Base-by-base conservation (phyloP, 2,329 filamentous ascomycete species). In the Plectosphaerella sp. region DNA sequence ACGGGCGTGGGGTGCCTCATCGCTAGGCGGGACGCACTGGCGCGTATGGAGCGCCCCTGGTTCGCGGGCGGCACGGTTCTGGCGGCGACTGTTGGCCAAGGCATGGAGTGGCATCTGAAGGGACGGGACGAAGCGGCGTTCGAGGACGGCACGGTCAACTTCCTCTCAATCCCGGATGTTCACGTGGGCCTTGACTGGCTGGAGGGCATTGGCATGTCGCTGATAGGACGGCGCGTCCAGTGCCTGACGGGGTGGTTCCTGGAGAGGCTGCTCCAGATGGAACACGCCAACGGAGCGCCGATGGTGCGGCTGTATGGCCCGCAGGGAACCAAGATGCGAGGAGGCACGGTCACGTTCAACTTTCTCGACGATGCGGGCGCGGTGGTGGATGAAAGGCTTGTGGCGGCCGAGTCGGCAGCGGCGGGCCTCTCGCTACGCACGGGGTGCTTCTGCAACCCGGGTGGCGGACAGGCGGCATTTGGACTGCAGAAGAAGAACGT, bases 371-470 rank as follows among this genome's bases (percentile, higher is more conserved):
- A 53, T 0, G 18, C 41, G 0, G 71, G 69, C 8, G 53, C 54
- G 2, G 43, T 69, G 3, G 60, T 73, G 0, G 71, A 73, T 45
- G 68, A 71, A 50, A 61, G 70, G 15, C 48, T 71, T 1, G 65
- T 74, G 1, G 69, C 61, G 0, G 41, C 48, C 3, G 70, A 67
- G 54, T 67, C 70, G 0, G 61, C 69, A 0, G 60, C 56, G 0
- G 63, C 59, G 1, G 59, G 58, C 42, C 72, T 74, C 24, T 72
- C 70, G 6, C 53, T 74, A 9, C 62, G 71, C 11, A 72, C 70
- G 2, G 71, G 71, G 4, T 74, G 71, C 46, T 73, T 73, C 55
- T 73, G 71, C 54, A 73, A 74, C 39, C 71, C 71, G 0, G 71
- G 71, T 3, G 71, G 62, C 0, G 67, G 66, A 15, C 70, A 72